These are phyloP conservation scores for Xylona heveae DNA, from an alignment of 495 filamentous ascomycete species.

Conservation along the genomic window DNA sequence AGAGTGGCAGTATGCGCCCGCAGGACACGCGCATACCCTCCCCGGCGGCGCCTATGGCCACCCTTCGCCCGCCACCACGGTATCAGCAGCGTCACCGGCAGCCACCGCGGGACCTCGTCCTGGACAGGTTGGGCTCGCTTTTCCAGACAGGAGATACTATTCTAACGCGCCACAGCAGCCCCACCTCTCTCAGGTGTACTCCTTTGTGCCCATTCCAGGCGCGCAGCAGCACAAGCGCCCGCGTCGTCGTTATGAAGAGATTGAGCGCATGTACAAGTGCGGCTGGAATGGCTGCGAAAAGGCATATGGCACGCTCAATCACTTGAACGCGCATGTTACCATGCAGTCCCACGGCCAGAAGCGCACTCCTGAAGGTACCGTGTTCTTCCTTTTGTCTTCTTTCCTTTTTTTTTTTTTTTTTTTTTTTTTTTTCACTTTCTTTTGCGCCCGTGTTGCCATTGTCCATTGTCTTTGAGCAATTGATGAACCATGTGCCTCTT, in stretches of 20 bases:
- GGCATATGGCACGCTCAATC: slow-evolving; percentile 32
- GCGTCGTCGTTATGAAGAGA: slow-evolving; percentile 87
- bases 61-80: slow-evolving; percentile 2
- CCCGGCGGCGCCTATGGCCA: slow-evolving; percentile 1
- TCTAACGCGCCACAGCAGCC: slow-evolving; percentile 1
- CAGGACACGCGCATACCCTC: slow-evolving; percentile 1
- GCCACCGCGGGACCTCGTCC: slow-evolving; percentile 4
- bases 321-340: slow-evolving; percentile 21
- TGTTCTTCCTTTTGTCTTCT: slow-evolving; percentile 5
- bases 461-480: no score
- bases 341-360: slow-evolving; percentile 7
- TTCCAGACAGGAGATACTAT: not conserved
- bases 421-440: slow-evolving; percentile 5
- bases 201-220: slow-evolving; percentile 93
- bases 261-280: slow-evolving; percentile 99
- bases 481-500: slow-evolving; percentile 21
- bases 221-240: slow-evolving; percentile 96
- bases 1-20: slow-evolving; percentile 51
- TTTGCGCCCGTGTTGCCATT: slow-evolving; percentile 17
- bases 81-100: slow-evolving; percentile 3
- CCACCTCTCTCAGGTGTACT: slow-evolving; percentile 60
- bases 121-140: slow-evolving; percentile 4
- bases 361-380: slow-evolving; percentile 8
- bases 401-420: slow-evolving; percentile 3
- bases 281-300: slow-evolving; percentile 88